Evolutionary conservation across 257 asterid genomes (phyloP).

Genomic region (Primulina huaijiensis): DNA sequence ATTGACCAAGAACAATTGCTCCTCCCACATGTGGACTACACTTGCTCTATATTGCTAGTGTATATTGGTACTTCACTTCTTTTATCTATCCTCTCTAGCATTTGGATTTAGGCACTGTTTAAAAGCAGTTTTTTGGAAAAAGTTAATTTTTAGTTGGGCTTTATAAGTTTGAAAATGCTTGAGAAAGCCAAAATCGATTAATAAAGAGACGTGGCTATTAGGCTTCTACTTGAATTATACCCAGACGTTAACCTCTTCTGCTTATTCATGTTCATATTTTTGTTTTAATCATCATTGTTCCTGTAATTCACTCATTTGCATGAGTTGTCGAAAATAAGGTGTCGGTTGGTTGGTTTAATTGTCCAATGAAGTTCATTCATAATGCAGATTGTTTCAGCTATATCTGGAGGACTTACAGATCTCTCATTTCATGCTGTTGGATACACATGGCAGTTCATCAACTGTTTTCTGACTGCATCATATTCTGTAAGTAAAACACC

Average conservation of each 20-base stretch:
- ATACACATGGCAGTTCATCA: conserved; percentile 89
- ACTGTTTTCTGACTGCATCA: conserved; percentile 92
- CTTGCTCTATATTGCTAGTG: not conserved
- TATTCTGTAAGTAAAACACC: conserved; percentile 66
- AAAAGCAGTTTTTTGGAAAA: too few relatives aligned
- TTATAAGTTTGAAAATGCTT: too few relatives aligned
- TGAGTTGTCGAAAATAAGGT: not conserved
- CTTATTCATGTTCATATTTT: too few relatives aligned
- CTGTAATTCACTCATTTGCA: not conserved
- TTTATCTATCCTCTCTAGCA: not conserved
- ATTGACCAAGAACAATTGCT: not conserved
- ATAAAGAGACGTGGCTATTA: too few relatives aligned
- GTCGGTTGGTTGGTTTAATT: conserved; percentile 18
- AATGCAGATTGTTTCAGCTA: conserved; percentile 91
- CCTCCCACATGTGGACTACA: not conserved
- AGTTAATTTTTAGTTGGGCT: too few relatives aligned
- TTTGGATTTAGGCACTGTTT: too few relatives aligned
- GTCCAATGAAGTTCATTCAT: conserved; percentile 19
- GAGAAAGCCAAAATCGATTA: too few relatives aligned
- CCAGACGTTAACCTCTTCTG: too few relatives aligned
- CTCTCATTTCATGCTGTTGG: conserved; percentile 81
- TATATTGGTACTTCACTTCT: conserved; percentile 9
- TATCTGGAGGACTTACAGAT: conserved; percentile 94
- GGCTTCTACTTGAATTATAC: too few relatives aligned
- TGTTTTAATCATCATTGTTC: too few relatives aligned